Percentiles rank a stretch among this genome's conserved stretches.
Evolutionary conservation across 2,329 filamentous ascomycete genomes (phyloP).

Genomic region (Colletotrichum camelliae): DNA sequence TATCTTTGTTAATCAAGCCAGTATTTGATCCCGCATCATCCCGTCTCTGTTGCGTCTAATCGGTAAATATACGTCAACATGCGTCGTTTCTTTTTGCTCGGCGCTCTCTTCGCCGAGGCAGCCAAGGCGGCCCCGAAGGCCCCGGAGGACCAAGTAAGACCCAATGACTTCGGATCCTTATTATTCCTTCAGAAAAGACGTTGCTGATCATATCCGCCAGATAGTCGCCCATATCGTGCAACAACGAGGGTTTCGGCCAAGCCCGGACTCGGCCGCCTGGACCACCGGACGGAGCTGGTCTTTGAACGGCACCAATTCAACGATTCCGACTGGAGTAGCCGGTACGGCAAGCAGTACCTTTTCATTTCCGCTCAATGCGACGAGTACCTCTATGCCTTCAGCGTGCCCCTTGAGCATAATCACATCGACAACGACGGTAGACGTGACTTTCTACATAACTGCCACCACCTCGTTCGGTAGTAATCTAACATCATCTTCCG

Average conservation of each 20-base stretch:
- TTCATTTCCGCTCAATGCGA: not conserved
- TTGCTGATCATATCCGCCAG: not conserved
- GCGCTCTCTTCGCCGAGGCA: not conserved
- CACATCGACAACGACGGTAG: slow-evolving; percentile 35
- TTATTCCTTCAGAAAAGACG: not conserved
- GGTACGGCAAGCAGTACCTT: not conserved
- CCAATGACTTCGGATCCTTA: not conserved
- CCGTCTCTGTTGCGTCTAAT: not conserved
- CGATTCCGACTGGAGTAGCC: not conserved
- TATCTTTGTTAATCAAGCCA: not conserved
- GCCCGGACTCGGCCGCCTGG: not conserved
- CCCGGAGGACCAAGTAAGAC: not conserved
- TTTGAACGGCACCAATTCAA: slow-evolving; percentile 17
- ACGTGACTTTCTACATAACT: slow-evolving; percentile 36
- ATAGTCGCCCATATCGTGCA: not conserved
- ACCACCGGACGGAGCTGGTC: not conserved
- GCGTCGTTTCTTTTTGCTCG: not conserved
- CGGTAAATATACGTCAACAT: not conserved
- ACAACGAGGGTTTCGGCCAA: not conserved
- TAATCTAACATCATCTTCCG: not conserved
- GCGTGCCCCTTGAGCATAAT: slow-evolving; percentile 23
- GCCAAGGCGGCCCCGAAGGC: not conserved
- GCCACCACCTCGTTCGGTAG: slow-evolving; percentile 26
- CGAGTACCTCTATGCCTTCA: not conserved
- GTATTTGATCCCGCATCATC: not conserved